Conservation (phyloP, 768 basidiomycete genomes). For the Lactarius vividus region DNA sequence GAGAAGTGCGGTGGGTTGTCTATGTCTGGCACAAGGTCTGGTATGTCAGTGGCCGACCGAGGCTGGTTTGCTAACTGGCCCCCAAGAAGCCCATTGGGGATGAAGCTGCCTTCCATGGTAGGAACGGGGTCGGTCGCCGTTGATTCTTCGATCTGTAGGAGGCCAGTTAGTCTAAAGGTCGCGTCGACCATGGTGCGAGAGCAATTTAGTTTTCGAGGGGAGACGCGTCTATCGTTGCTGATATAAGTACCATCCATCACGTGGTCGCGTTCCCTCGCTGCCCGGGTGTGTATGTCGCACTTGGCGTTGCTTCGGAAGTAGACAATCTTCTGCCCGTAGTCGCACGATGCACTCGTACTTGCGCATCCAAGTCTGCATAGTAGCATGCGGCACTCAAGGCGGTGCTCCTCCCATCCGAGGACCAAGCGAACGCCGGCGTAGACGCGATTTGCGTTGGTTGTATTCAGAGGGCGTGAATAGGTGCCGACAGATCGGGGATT, state of each 20-base stretch:
- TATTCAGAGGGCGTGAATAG: too few relatives aligned
- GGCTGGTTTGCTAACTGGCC: neutral
- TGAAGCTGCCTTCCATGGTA: conserved; percentile 3
- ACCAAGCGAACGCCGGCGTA: too few relatives aligned
- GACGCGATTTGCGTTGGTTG: too few relatives aligned
- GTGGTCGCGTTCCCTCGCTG: conserved; percentile 9
- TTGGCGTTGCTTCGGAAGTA: too few relatives aligned
- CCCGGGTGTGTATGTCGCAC: too few relatives aligned
- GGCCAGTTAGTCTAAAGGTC: conserved; percentile 6
- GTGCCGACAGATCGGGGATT: too few relatives aligned
- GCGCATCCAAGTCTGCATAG: too few relatives aligned
- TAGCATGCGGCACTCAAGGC: too few relatives aligned
- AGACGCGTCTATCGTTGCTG: conserved; percentile 13
- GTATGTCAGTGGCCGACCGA: neutral
- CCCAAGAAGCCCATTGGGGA: conserved; percentile 23
- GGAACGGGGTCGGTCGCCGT: neutral
- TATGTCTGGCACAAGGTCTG: conserved; percentile 6
- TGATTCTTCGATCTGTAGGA: conserved; percentile 1
- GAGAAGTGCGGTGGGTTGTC: neutral
- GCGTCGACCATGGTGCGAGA: conserved; percentile 4
- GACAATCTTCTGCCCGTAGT: too few relatives aligned
- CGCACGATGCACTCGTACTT: too few relatives aligned
- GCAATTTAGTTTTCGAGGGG: conserved; percentile 1
- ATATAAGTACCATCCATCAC: conserved; percentile 7
- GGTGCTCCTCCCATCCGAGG: too few relatives aligned